Base-by-base conservation (phyloP, 352 stramenopile genomes). In the Phytopythium kandeliae region DNA sequence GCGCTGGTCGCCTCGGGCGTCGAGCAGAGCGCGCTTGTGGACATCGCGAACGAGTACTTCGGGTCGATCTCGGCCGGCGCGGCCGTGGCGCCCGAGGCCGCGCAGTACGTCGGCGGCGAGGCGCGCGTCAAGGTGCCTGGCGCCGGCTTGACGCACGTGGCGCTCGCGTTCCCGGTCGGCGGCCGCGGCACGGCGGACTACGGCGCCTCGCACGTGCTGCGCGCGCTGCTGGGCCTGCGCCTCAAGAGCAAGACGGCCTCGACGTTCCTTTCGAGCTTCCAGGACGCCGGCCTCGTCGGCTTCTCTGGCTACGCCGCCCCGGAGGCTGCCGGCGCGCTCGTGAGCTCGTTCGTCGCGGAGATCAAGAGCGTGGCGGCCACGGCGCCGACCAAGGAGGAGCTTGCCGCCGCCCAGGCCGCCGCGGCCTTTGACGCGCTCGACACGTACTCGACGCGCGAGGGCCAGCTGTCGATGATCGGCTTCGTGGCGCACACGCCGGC, bases 61-160 rank as follows among this genome's bases (percentile, higher is more conserved):
- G 62, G 51, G 10, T 61, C 63, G 25, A 33, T 94, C 13, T 52
- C 61, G 17, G 57, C 63, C 17, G 69, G 62, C 13, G 41, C 44
- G 24, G 62, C 76, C 25, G 51, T 60, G 3, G 15, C 54, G 13
- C 55, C 61, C 34, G 47, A 52, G 10, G 40, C 67, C 3, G 69
- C 78, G 35, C 74, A 80, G 54, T 94, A 92, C 66, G 75, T 92
- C 5, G 83, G 83, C 15, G 83, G 83, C 26, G 83, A 94, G 69
- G 80, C 68, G 50, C 83, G 83, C 44, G 65, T 90, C 33, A 89
- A 89, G 67, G 78, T 74, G 30, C 40, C 61, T 21, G 58, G 51
- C 42, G 47, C 60, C 36, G 71, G 80, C 53, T 73, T 75, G 51
- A 90, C 83, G 49, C 76, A 90, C 65, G 76, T 94, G 3, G 83